These are phyloP conservation scores for Chlorella sp. DNA, from an alignment of 139 green algal genomes.

Conservation along the genomic window DNA sequence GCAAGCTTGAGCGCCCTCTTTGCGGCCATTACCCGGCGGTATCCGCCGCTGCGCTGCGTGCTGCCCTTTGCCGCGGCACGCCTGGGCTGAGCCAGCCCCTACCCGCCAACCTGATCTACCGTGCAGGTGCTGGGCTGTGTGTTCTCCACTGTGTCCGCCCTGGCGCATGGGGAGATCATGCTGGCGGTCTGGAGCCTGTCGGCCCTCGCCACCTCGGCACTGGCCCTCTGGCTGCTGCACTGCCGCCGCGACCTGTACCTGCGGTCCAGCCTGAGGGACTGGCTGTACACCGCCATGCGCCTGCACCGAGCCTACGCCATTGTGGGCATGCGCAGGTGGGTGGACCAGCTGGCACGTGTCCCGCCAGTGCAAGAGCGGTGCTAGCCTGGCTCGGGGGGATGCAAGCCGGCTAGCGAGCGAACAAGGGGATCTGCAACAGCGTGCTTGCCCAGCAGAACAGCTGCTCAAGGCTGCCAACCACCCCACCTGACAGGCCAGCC, in stretches of 20 bases:
- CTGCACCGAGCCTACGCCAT: conserved; percentile 14
- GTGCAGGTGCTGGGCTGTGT: conserved; percentile 22
- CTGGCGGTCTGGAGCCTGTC: conserved; percentile 1
- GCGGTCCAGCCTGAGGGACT: background rate
- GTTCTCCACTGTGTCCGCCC: background rate
- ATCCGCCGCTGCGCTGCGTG: background rate
- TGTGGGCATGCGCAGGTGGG: conserved; percentile 14
- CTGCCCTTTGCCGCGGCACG: background rate
- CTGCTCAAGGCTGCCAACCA: too few species aligned
- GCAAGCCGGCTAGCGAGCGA: too few species aligned
- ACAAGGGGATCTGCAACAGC: too few species aligned
- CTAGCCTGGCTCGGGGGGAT: too few species aligned
- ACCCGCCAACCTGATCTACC: background rate
- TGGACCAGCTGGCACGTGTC: background rate
- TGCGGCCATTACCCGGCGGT: background rate
- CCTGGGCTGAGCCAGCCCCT: background rate
- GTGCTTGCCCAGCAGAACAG: too few species aligned
- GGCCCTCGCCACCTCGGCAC: background rate
- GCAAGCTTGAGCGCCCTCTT: background rate
- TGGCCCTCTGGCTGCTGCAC: background rate
- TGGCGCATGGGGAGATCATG: background rate
- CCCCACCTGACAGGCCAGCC: too few species aligned
- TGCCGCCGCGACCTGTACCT: background rate
- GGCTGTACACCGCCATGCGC: conserved; percentile 3
- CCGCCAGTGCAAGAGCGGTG: too few species aligned